Conservation (phyloP, 1,139 yeast genomes). For the Pichia sp. region DNA sequence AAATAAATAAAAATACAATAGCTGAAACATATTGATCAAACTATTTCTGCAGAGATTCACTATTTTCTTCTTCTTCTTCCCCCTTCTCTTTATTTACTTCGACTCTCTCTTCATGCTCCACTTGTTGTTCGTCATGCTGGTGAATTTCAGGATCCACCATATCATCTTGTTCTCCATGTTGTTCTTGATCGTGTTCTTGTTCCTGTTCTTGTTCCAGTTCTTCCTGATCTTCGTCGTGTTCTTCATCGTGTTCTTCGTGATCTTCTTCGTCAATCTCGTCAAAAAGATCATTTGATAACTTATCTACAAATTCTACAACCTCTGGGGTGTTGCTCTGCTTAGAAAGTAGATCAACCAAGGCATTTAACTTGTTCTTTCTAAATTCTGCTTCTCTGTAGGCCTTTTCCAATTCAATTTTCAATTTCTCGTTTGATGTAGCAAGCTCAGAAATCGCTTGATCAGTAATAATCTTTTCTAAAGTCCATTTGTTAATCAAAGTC, state of each 20-base stretch:
- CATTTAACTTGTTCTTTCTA: constrained; percentile 46
- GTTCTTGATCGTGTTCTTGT: background rate
- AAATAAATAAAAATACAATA: too few species aligned
- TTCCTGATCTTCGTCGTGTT: background rate
- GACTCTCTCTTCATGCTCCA: background rate
- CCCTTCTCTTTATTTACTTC: background rate
- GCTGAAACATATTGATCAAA: too few species aligned
- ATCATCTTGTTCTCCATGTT: too few species aligned
- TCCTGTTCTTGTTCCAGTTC: background rate
- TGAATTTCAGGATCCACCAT: background rate
- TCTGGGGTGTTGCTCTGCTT: constrained; percentile 6
- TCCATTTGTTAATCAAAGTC: constrained; percentile 87
- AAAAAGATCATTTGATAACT: background rate
- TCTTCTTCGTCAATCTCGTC: constrained; percentile 14
- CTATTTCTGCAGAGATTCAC: too few species aligned
- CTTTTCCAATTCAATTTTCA: constrained; percentile 72
- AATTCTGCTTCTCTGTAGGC: constrained; percentile 91
- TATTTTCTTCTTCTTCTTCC: too few species aligned
- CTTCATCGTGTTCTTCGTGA: constrained; percentile 11
- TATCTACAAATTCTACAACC: background rate
- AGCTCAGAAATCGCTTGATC: constrained; percentile 87
- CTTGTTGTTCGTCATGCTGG: background rate
- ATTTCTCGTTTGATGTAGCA: constrained; percentile 66
- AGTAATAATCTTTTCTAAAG: constrained; percentile 80
- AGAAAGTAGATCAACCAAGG: constrained; percentile 4